Evolutionary conservation across 257 asterid genomes (phyloP), one percentile per base, ranked within the genome.

Genomic region (Sherardia arvensis): DNA sequence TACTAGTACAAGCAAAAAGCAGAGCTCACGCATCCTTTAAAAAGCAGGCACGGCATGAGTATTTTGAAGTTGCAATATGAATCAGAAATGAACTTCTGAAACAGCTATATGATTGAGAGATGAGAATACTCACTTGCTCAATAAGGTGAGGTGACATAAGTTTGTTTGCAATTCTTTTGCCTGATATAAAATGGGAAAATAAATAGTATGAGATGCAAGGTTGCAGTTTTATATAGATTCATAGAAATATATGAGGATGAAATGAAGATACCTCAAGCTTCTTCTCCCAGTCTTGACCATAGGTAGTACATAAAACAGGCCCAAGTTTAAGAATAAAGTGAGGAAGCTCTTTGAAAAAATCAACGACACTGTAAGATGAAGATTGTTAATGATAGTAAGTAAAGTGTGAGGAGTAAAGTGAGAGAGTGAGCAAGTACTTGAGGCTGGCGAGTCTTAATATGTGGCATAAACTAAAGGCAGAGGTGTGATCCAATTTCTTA

Each of bases 211-310:
- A 38, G 56, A 7, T 28, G 63, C 43, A 63, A 66, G 65, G 55
- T 28, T 18, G 47, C 47, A 38, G 40, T 33, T 33, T 26, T 28
- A 66, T 4, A 57, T 17, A n/a, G 27, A 7, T n/a, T n/a, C n/a
- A n/a, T n/a, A n/a, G n/a, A 4, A 54, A 12, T 12, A 15, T 27
- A 56, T 15, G n/a, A 57, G 28, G 22, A 48, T 26, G 20, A 29
- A 59, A 59, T 59, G 29, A 14, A n/a, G 34, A 61, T 85, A 88
- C 98, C 98, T 85, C 87, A 17, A 88, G 85, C 77, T 87, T 88
- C 83, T 86, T 88, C 83, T 85, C 93, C 97, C 98, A 91, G 71
- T 83, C 95, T 40, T 65, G 75, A 22, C 97, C 97, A 40, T 85
- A 91, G 26, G 82, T 67, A 66, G 71, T 78, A 65, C 85, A 75